These are phyloP conservation scores for Allomyces javanicus DNA, from an alignment of 192 early-diverging fungal species.

Conservation along the genomic window DNA sequence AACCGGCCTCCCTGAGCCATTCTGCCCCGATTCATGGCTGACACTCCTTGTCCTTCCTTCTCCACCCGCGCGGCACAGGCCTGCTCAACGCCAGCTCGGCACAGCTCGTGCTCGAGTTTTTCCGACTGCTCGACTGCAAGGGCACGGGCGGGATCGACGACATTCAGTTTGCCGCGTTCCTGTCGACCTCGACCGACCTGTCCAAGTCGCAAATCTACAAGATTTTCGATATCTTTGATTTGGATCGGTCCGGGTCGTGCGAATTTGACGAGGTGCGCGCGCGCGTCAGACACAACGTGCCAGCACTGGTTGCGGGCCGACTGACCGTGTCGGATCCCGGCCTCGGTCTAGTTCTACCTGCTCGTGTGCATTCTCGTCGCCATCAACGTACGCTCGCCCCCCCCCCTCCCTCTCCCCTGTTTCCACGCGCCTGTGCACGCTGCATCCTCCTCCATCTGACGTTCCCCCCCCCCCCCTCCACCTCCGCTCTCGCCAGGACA, in stretches of 20 bases:
- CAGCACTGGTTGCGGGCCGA: background rate
- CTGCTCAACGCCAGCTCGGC: slow-evolving; percentile 17
- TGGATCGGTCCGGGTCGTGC: slow-evolving; percentile 22
- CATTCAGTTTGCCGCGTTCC: slow-evolving; percentile 19
- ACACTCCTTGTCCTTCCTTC: too few relatives aligned
- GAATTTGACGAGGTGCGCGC: slow-evolving; percentile 22
- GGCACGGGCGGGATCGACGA: slow-evolving; percentile 21
- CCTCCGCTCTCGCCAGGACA: too few relatives aligned
- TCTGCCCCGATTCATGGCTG: too few relatives aligned
- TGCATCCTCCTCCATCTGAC: too few relatives aligned
- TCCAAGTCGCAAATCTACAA: slow-evolving; percentile 15
- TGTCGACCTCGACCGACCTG: slow-evolving; percentile 15
- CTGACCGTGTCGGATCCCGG: background rate
- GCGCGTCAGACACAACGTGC: background rate
- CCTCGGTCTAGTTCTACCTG: slow-evolving; percentile 17
- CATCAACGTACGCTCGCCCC: slow-evolving; percentile 13
- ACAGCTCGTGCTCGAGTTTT: slow-evolving; percentile 11
- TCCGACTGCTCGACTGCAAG: slow-evolving; percentile 18
- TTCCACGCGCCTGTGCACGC: slow-evolving; percentile 4
- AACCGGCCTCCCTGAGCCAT: slow-evolving; percentile 1
- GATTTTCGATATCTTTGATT: slow-evolving; percentile 28
- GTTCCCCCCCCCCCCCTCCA: too few relatives aligned
- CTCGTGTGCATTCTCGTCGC: slow-evolving; percentile 25
- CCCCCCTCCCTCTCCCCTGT: background rate
- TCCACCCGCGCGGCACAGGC: slow-evolving; percentile 1